Evolutionary conservation across 768 basidiomycete species (phyloP).

Genomic region (Lactarius sp.): DNA sequence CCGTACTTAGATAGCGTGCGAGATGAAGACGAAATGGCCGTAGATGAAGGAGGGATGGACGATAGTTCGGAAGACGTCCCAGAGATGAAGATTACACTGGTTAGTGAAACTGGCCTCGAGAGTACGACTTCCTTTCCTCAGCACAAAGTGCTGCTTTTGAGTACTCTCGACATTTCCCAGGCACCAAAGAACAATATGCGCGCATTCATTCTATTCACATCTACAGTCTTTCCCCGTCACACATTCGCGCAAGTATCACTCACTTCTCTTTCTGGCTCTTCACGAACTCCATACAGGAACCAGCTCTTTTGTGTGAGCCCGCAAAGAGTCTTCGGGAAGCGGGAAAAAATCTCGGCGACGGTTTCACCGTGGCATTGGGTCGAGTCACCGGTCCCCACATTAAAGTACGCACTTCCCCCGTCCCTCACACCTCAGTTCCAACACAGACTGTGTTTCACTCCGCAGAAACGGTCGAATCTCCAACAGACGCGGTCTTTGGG

Average conservation of each 20-base stretch:
- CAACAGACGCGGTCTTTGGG: background rate
- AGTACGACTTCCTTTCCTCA: slow-evolving; percentile 38
- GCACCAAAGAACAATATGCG: slow-evolving; percentile 46
- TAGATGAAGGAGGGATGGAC: slow-evolving; percentile 36
- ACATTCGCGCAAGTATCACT: slow-evolving; percentile 45
- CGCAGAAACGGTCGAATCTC: slow-evolving; percentile 5
- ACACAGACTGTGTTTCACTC: background rate
- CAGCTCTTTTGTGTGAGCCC: slow-evolving; percentile 34
- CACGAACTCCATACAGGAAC: slow-evolving; percentile 37
- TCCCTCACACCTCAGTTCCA: background rate
- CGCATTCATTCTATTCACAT: slow-evolving; percentile 55
- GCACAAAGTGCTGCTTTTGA: background rate
- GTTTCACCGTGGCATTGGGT: slow-evolving; percentile 13
- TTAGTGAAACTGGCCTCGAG: slow-evolving; percentile 60
- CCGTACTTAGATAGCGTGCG: slow-evolving; percentile 3
- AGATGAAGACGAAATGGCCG: slow-evolving; percentile 32
- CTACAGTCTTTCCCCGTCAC: slow-evolving; percentile 67
- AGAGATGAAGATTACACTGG: slow-evolving; percentile 50
- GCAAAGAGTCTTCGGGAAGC: slow-evolving; percentile 19
- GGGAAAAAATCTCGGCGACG: background rate
- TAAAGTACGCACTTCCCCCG: slow-evolving; percentile 8
- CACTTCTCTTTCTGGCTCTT: background rate
- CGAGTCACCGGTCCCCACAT: slow-evolving; percentile 20
- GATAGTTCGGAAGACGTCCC: slow-evolving; percentile 41
- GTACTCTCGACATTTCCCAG: slow-evolving; percentile 35